Base-by-base conservation (phyloP, 2,329 filamentous ascomycete species). In the Stagonosporopsis tanaceti region DNA sequence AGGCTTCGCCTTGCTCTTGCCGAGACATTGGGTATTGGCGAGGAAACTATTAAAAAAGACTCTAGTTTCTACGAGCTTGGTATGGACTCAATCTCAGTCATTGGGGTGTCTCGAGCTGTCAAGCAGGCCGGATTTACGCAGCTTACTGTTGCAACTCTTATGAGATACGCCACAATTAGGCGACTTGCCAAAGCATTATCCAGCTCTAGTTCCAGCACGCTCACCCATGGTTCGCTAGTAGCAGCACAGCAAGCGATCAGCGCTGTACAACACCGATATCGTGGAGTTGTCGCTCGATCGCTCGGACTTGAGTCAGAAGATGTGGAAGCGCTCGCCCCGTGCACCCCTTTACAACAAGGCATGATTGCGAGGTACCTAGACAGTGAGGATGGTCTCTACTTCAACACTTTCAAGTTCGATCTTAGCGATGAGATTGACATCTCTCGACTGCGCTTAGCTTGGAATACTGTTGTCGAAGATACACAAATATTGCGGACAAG, bases 1-100 rank as follows among this genome's bases (percentile, higher is more conserved):
- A 69, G 70, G 3, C 76, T 93, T n/a, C 76, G 85, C 0, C 66
- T 77, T 2, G 77, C 84, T 1, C 74, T 96, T 2, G 78, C 80
- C 0, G 74, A 82, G 2, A 83, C 90, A 50, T 76, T 85, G 2
- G 77, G 79, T 0, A 60, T 85, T 1, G 69, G 80, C 0, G 50
- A 69, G 2, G 67, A 76, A 0, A 75, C 78, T 0, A 78, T 91
- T 2, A 77, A 75, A 0, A 77, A 82, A 2, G 79, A 78, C 0
- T 87, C 87, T 0, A 96, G 87, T 58, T 85, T 97, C 17, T 96
- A 95, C 65, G 92, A 96, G 62, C 80, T 96, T 1, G 94, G 93
- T 0, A 82, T 97, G 24, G 94, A 97, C 68, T 97, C 93, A 0
- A 92, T 97, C 15, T 92, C 91, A 0, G 90, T 89, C 0, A 87